These are phyloP conservation scores for Stachybotrys chartarum DNA, from an alignment of 2,329 filamentous ascomycete genomes.

Conservation along the genomic window DNA sequence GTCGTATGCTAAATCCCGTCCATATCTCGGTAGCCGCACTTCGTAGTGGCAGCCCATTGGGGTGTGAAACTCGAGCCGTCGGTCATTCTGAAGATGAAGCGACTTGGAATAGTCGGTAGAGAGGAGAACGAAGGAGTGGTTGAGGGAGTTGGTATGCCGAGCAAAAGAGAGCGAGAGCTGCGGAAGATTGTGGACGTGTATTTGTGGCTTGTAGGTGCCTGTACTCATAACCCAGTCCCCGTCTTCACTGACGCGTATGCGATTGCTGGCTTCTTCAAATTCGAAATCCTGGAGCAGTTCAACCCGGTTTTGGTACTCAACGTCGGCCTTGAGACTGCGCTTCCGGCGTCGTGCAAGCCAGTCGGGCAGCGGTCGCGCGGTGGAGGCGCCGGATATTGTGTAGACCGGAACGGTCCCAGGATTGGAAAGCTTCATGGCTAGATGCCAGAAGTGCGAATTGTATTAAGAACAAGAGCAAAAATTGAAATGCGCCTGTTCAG, in stretches of 20 bases:
- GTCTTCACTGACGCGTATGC: slow-evolving; percentile 86
- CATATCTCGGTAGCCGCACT: slow-evolving; percentile 86
- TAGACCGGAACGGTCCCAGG: slow-evolving; percentile 84
- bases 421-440: slow-evolving; percentile 71
- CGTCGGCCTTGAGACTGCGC: slow-evolving; percentile 83
- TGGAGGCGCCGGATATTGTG: slow-evolving; percentile 87
- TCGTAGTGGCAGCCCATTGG: slow-evolving; percentile 81
- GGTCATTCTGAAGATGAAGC: slow-evolving; percentile 85
- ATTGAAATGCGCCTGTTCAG: too few relatives aligned
- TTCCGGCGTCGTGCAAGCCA: slow-evolving; percentile 91
- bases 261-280: slow-evolving; percentile 91
- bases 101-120: slow-evolving; percentile 92
- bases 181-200: slow-evolving; percentile 91
- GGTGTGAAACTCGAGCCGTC: slow-evolving; percentile 88
- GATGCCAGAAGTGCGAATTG: neutral
- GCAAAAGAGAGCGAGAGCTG: slow-evolving; percentile 91
- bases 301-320: slow-evolving; percentile 87
- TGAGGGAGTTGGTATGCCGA: slow-evolving; percentile 84
- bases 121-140: slow-evolving; percentile 83
- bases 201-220: slow-evolving; percentile 61
- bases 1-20: slow-evolving; percentile 82
- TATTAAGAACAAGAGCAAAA: too few relatives aligned
- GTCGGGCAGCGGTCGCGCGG: slow-evolving; percentile 81
- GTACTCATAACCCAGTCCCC: slow-evolving; percentile 97
- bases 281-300: slow-evolving; percentile 96